Evolutionary conservation across 768 basidiomycete genomes (phyloP).

Genomic region (Candolleomyces aberdarensis): DNA sequence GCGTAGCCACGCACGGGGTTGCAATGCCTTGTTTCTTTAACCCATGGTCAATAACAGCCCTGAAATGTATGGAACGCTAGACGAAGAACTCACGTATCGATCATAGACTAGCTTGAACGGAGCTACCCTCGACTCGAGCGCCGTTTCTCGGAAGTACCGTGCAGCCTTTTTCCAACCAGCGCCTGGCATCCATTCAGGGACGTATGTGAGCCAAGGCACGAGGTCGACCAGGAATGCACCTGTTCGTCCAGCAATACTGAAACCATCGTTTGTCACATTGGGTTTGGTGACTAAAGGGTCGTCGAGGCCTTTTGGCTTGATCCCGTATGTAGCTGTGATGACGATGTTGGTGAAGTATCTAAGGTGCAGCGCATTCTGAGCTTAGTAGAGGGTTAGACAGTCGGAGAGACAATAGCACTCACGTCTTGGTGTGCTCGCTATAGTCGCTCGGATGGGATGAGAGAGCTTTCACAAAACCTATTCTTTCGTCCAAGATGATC

Average conservation of each 20-base stretch:
- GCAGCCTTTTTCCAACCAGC: constrained; percentile 43
- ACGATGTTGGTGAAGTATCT: constrained; percentile 3
- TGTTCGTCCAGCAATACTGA: constrained; percentile 4
- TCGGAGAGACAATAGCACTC: constrained; percentile 4
- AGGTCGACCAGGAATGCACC: constrained; percentile 18
- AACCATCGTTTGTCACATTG: constrained; percentile 21
- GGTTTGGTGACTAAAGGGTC: constrained; percentile 20
- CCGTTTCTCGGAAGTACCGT: constrained; percentile 21
- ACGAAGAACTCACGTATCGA: constrained; percentile 23
- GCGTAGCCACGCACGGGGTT: not conserved
- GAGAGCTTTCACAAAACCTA: constrained; percentile 17
- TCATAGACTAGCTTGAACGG: not conserved
- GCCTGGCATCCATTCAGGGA: constrained; percentile 49
- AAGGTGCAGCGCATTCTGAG: not conserved
- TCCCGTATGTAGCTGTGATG: constrained; percentile 5
- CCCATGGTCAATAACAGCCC: no score
- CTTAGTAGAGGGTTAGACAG: not conserved
- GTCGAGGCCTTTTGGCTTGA: not conserved
- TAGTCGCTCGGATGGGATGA: constrained; percentile 18
- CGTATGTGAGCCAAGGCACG: constrained; percentile 29
- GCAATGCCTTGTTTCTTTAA: not conserved
- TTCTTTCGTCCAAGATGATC: constrained; percentile 19
- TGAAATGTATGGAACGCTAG: no score
- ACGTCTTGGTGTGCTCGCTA: constrained; percentile 25
- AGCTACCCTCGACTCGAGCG: not conserved